These are phyloP conservation scores for Colletotrichum cuscutae DNA, from an alignment of 2,329 filamentous ascomycete genomes.

Conservation along the genomic window DNA sequence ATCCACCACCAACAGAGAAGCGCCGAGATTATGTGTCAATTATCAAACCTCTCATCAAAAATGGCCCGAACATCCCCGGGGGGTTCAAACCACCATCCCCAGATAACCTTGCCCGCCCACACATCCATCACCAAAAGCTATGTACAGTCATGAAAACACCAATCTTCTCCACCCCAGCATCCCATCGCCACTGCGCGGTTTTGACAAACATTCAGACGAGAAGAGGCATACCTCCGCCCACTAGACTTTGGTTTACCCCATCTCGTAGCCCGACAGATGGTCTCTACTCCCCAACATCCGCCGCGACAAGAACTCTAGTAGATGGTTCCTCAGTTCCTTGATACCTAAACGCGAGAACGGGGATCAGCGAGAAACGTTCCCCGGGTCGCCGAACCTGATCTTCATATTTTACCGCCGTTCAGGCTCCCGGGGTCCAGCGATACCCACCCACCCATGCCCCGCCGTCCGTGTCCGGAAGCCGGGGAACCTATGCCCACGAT, in stretches of 20 bases:
- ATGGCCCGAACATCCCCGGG: background rate
- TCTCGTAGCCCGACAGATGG: background rate
- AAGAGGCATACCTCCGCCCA: background rate
- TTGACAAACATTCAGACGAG: background rate
- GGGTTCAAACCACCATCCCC: no score
- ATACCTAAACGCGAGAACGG: background rate
- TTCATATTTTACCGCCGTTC: background rate
- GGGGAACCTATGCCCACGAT: background rate
- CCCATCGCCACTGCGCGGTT: background rate
- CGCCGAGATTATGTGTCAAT: background rate
- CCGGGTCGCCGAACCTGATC: no score
- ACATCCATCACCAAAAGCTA: background rate
- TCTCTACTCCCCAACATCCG: background rate
- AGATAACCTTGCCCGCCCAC: background rate
- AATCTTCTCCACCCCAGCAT: background rate
- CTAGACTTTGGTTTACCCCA: background rate
- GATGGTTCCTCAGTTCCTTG: no score
- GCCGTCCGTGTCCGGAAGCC: background rate
- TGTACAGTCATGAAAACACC: background rate
- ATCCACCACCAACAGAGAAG: background rate
- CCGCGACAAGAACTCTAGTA: background rate
- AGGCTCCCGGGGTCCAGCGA: background rate
- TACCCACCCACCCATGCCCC: no score
- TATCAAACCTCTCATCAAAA: background rate
- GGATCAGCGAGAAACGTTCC: background rate